Base-by-base conservation (phyloP, 1,284 basidiomycete species). In the Singerocomus rubriflavus region DNA sequence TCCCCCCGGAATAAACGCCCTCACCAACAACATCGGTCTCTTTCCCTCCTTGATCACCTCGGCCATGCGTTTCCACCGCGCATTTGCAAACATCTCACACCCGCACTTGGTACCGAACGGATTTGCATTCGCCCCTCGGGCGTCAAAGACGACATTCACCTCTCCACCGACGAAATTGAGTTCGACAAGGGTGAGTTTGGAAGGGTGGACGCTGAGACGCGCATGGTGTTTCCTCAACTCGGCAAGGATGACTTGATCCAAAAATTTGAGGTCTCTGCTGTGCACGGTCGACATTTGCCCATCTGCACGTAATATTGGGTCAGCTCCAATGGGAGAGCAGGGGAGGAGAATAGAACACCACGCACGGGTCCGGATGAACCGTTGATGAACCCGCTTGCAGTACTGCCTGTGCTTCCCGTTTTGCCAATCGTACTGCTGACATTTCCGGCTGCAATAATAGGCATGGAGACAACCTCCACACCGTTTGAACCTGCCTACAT, bases 1-100 rank as follows among this genome's bases (percentile, higher is more conserved):
- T 1, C 66, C 66, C 2, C 63, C 66, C 0, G 66, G 52, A 30
- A 68, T 55, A 43, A 64, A 64, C 6, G 52, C 63, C 42, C 64
- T 61, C 6, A 67, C 63, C 17, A 68, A 44, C 3, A 68, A 48
- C 37, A 51, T 47, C 17, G 53, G 51, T 30, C 27, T 46, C 29
- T 49, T 49, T 10, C 55, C 51, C 25, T 55, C 54, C 38, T 31
- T 53, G 5, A 62, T 54, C 27, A 27, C 48, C 27, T 62, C 61
- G 7, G 48, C 48, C 42, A 65, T 55, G 29, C 40, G 53, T 40
- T 61, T 64, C 66, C 64, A 67, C 17, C 56, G 60, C 16, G 45
- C 46, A 14, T 64, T 53, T 8, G 61, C 48, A 33, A 56, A 60
- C 31, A 46, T 36, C 40, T 65, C 66, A 13, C 63, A 65, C 8